phyloP scores from a whole-genome alignment of 1,284 basidiomycete genomes.

The Psilocybe mexicana region DNA sequence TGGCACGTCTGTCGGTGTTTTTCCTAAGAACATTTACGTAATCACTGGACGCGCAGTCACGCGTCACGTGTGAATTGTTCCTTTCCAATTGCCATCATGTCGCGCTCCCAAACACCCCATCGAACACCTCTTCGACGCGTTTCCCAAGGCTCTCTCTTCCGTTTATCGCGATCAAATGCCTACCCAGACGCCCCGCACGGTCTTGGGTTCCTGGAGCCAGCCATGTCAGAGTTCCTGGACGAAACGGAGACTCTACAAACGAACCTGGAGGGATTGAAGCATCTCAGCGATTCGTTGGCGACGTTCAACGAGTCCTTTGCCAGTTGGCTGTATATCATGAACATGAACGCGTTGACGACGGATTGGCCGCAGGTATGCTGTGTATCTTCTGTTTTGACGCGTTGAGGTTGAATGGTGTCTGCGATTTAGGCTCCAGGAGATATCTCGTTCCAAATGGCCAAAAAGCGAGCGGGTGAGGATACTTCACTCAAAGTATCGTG shows the following conservation, averaged over 20 bases:
- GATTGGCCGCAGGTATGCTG: constrained; percentile 84
- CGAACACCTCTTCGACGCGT: constrained; percentile 85
- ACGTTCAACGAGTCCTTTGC: constrained; percentile 94
- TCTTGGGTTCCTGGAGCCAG: constrained; percentile 84
- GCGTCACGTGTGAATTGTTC: constrained; percentile 9
- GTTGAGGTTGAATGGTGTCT: neutral
- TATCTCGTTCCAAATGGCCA: constrained; percentile 59
- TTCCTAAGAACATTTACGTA: too few species aligned
- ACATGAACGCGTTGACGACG: constrained; percentile 92
- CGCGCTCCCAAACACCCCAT: constrained; percentile 39
- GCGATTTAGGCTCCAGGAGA: constrained; percentile 58
- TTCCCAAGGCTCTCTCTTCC: constrained; percentile 88
- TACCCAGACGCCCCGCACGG: constrained; percentile 78
- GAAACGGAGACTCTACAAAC: constrained; percentile 80
- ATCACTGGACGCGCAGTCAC: neutral
- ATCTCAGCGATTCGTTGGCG: constrained; percentile 74
- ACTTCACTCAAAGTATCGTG: neutral
- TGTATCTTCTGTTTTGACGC: neutral
- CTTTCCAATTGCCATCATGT: constrained; percentile 16
- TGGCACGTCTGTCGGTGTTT: too few species aligned
- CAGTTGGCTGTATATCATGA: constrained; percentile 88
- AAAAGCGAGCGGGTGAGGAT: constrained; percentile 57
- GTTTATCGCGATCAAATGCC: constrained; percentile 73
- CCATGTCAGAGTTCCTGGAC: constrained; percentile 84
- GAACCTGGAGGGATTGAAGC: constrained; percentile 73